phyloP scores from a whole-genome alignment of 768 basidiomycete species.

The Candolleomyces eurysporus region DNA sequence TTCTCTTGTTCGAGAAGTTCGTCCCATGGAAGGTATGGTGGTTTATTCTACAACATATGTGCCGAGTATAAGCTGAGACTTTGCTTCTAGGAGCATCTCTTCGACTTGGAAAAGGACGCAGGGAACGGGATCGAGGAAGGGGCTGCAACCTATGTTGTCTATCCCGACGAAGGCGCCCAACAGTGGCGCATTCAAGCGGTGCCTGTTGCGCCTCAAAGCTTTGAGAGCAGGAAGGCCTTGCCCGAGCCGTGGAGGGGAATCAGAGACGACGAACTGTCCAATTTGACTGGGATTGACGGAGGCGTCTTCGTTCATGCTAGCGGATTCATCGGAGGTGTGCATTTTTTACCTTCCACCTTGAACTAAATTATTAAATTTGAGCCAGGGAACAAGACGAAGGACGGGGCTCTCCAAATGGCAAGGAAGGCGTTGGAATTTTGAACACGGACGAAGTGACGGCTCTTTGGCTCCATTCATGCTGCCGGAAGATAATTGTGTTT shows the following conservation, averaged over 20 bases:
- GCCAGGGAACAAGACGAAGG: slow-evolving; percentile 84
- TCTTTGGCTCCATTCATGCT: background rate
- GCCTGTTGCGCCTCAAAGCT: slow-evolving; percentile 76
- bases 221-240: slow-evolving; percentile 86
- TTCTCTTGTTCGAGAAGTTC: slow-evolving; percentile 78
- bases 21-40: slow-evolving; percentile 80
- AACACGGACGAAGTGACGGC: background rate
- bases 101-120: slow-evolving; percentile 73
- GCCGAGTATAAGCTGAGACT: background rate
- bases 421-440: slow-evolving; percentile 55
- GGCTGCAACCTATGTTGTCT: slow-evolving; percentile 81
- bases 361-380: background rate
- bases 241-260: slow-evolving; percentile 94
- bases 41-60: background rate
- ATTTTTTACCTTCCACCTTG: slow-evolving; percentile 3
- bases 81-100: slow-evolving; percentile 69
- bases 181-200: slow-evolving; percentile 96
- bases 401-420: slow-evolving; percentile 83
- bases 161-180: slow-evolving; percentile 74
- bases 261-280: slow-evolving; percentile 78
- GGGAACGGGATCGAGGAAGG: slow-evolving; percentile 37
- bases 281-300: slow-evolving; percentile 71
- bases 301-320: slow-evolving; percentile 93
- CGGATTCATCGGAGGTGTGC: slow-evolving; percentile 91
- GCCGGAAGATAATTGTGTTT: background rate